Base-by-base conservation (phyloP, 176 grass and related monocot genomes). In the Musa troglodytarum region DNA sequence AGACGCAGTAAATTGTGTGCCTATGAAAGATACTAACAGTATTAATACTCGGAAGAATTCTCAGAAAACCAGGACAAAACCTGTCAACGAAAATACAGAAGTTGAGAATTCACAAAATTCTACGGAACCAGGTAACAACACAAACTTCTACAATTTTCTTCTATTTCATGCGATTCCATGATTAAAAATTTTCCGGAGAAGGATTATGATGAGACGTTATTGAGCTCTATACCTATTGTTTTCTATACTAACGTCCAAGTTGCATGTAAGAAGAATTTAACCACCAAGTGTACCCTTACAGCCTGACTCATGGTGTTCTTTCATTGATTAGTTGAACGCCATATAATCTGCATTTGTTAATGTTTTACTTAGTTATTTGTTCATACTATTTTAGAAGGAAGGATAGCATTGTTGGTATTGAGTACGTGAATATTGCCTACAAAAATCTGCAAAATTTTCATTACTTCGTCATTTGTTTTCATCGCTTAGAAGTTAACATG, bases 71-170 rank as follows among this genome's bases (percentile, higher is more conserved):
- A 83, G 22, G 22, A 81, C 16, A 76, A 55, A 72, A 63, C 74
- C 81, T 54, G 74, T 76, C 34, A 67, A 43, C 52, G 82, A 55
- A 56, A 79, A 84, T 54, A 78, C 68, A 71, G 77, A 75, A 69
- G 73, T 50, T 5, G 86, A 77, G 28, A 74, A 22, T 61, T 70
- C 22, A 58, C 26, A 73, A 12, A 74, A 66, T 63, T 51, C 80
- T 20, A 54, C 83, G 52, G 84, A 81, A 86, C 23, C 88, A 68
- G 84, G 94, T 98, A 93, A 4, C 34, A 43, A 43, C 34, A 43
- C 6, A 43, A 43, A 81, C 13, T 75, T 10, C n/a, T n/a, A 21
- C 26, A 54, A 19, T 73, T 52, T 7, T 74, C n/a, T 66, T 14
- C 13, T 82, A 9, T 59, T 51, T 65, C 52, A 13, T 52, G 11